phyloP scores from a whole-genome alignment of 805 yeast species.

The Lachancea nothofagi region DNA sequence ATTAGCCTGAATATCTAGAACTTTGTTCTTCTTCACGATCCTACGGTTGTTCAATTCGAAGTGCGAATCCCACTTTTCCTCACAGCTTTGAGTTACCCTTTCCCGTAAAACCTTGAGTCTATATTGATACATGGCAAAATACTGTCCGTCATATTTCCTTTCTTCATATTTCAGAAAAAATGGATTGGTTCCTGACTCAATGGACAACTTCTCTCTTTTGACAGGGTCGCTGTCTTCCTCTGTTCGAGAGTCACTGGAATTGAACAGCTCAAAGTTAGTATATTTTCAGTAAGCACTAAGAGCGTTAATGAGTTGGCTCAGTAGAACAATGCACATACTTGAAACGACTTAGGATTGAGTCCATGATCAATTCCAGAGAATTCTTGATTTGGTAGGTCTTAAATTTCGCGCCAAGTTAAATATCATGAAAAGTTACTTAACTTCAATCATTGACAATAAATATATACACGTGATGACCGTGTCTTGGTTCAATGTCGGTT shows the following conservation, averaged over 20 bases:
- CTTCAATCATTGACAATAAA: neutral
- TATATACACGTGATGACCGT: neutral
- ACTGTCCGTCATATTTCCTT: conserved; percentile 51
- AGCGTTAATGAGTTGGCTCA: neutral
- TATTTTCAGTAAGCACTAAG: neutral
- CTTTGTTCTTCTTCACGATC: conserved; percentile 39
- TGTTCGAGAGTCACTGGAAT: conserved; percentile 7
- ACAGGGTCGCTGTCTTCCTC: conserved; percentile 11
- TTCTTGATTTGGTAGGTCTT: neutral
- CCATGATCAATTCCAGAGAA: conserved; percentile 8
- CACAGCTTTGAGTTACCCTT: conserved; percentile 42
- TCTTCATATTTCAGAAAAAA: conserved; percentile 27
- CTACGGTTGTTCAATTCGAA: conserved; percentile 33
- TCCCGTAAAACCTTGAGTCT: conserved; percentile 47
- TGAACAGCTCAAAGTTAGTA: conserved; percentile 2
- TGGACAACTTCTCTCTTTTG: conserved; percentile 13
- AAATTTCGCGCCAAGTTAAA: neutral
- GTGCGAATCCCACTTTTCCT: conserved; percentile 53
- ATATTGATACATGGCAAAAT: conserved; percentile 48
- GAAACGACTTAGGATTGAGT: conserved; percentile 9
- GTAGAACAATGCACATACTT: conserved; percentile 8
- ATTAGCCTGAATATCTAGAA: conserved; percentile 38
- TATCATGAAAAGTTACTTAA: neutral
- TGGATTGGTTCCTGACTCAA: conserved; percentile 16
- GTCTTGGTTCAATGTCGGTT: neutral